Conservation (phyloP, 2,329 filamentous ascomycete genomes). For the Septoria linicola region DNA sequence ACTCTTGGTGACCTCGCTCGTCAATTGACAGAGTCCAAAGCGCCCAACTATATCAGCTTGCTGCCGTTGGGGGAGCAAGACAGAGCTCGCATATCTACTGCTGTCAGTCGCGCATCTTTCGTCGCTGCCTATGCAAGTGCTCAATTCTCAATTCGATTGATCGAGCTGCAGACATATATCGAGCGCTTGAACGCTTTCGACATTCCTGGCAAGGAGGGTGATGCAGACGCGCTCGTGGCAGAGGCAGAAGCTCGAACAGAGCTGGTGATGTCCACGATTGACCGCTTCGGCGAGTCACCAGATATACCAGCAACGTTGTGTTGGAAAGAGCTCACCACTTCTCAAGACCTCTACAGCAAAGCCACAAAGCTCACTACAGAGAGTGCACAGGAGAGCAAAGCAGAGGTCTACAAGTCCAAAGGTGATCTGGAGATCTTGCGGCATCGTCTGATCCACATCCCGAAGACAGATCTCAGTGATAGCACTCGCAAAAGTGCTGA, state of each 20-base stretch:
- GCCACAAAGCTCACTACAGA: slow-evolving; percentile 51
- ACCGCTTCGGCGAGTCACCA: slow-evolving; percentile 27
- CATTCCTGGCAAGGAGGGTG: slow-evolving; percentile 45
- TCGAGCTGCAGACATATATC: slow-evolving; percentile 56
- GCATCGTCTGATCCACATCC: slow-evolving; percentile 48
- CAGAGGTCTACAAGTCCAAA: slow-evolving; percentile 52
- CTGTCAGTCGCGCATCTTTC: slow-evolving; percentile 58
- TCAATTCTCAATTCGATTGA: slow-evolving; percentile 53
- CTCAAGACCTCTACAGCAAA: slow-evolving; percentile 51
- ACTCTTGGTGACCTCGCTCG: slow-evolving; percentile 59
- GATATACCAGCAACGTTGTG: slow-evolving; percentile 35
- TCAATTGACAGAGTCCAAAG: slow-evolving; percentile 54
- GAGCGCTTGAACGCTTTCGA: slow-evolving; percentile 38
- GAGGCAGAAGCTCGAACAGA: slow-evolving; percentile 35
- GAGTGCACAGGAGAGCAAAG: slow-evolving; percentile 46
- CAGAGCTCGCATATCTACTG: slow-evolving; percentile 42
- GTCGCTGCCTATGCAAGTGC: slow-evolving; percentile 56
- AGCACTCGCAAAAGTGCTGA: slow-evolving; percentile 44
- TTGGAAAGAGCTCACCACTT: slow-evolving; percentile 56
- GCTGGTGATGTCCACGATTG: slow-evolving; percentile 31
- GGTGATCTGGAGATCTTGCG: slow-evolving; percentile 58
- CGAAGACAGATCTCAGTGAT: slow-evolving; percentile 42
- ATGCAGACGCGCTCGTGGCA: slow-evolving; percentile 54
- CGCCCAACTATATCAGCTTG: slow-evolving; percentile 52
- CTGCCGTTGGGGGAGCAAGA: slow-evolving; percentile 33